Evolutionary conservation across 2,329 filamentous ascomycete genomes (phyloP).

Genomic region (Trichoderma sp.): DNA sequence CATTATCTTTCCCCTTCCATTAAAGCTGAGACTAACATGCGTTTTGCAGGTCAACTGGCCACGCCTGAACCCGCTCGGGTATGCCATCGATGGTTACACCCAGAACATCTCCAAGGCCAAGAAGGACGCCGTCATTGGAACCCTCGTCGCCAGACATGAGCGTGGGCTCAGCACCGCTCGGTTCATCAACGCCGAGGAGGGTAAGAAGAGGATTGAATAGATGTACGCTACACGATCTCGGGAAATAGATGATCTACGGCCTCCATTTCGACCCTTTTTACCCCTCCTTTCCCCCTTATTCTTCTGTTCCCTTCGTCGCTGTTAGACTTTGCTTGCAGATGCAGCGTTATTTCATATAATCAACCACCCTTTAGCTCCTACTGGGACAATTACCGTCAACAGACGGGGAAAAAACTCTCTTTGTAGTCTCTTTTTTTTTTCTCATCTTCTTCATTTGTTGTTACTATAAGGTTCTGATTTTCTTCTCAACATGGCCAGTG

Average conservation of each 20-base stretch:
- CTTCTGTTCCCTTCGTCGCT: slow-evolving; percentile 21
- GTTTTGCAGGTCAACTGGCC: slow-evolving; percentile 86
- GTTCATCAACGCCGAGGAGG: slow-evolving; percentile 86
- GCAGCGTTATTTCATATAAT: slow-evolving; percentile 16
- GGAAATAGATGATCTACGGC: background rate
- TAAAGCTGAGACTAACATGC: background rate
- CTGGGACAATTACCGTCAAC: background rate
- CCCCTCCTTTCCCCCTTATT: slow-evolving; percentile 9
- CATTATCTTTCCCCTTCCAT: background rate
- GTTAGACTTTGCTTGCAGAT: slow-evolving; percentile 17
- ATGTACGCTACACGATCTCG: slow-evolving; percentile 2
- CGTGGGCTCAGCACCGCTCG: slow-evolving; percentile 79
- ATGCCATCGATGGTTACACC: slow-evolving; percentile 82
- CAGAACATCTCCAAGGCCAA: slow-evolving; percentile 80
- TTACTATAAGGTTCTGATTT: background rate
- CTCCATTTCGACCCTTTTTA: background rate
- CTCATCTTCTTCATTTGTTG: background rate
- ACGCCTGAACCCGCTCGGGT: slow-evolving; percentile 85
- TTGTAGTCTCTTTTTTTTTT: background rate
- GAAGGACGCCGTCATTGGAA: slow-evolving; percentile 78
- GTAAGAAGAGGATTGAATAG: slow-evolving; percentile 96
- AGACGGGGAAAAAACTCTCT: background rate
- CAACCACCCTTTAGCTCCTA: background rate
- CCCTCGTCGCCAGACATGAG: slow-evolving; percentile 68
- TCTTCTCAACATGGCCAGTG: background rate